These are phyloP conservation scores for Penicillium sp. DNA, from an alignment of 2,329 filamentous ascomycete genomes.

Conservation along the genomic window DNA sequence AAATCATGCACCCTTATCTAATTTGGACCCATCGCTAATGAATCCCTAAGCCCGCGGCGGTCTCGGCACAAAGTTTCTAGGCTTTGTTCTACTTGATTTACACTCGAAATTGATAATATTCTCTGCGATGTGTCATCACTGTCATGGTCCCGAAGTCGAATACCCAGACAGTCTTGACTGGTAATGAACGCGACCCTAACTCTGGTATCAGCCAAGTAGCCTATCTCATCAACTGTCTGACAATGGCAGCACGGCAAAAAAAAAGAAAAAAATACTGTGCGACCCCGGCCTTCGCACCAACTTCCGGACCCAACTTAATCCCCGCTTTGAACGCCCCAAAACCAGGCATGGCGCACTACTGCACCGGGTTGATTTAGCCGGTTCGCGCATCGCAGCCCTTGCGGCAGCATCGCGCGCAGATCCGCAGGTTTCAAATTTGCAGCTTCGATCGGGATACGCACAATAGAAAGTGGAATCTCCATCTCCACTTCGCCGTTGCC, in stretches of 20 bases:
- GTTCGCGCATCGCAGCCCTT: not conserved
- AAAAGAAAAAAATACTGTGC: not conserved
- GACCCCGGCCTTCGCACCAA: slow-evolving; percentile 1
- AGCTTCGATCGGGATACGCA: not conserved
- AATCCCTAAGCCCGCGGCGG: slow-evolving; percentile 41
- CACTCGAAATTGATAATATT: slow-evolving; percentile 5
- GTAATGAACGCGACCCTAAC: not conserved
- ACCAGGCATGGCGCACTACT: not conserved
- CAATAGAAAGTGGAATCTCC: not conserved
- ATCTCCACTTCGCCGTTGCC: not conserved
- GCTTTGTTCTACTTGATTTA: slow-evolving; percentile 2
- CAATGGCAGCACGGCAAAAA: not conserved
- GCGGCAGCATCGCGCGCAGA: not conserved
- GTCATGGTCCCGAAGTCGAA: slow-evolving; percentile 3
- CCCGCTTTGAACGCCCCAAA: slow-evolving; percentile 7
- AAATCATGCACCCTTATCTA: not conserved
- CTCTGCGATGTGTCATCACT: slow-evolving; percentile 13
- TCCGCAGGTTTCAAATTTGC: not conserved
- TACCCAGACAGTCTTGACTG: slow-evolving; percentile 2
- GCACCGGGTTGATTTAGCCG: slow-evolving; percentile 5
- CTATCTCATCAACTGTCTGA: not conserved
- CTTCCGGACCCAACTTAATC: not conserved
- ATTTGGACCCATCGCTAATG: slow-evolving; percentile 17
- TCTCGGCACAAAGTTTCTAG: slow-evolving; percentile 48
- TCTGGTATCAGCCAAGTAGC: not conserved